Percentiles rank a stretch among this genome's conserved stretches.
Evolutionary conservation across 257 asterid genomes (phyloP).

Genomic region (Rubia yunnanensis): DNA sequence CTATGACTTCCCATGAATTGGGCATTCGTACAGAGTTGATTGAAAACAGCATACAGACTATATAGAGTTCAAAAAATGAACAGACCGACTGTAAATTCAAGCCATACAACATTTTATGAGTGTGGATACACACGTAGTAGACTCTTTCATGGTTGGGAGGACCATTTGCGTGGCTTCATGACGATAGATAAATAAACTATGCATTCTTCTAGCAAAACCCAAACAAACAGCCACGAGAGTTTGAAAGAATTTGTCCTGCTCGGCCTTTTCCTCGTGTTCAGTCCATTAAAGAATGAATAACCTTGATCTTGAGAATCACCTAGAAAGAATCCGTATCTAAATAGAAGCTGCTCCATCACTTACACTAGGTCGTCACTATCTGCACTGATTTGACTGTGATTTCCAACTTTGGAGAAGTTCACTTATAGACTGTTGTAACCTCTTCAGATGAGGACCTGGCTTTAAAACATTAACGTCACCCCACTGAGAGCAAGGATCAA

Average conservation of each 20-base stretch:
- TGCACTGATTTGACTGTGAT: constrained; percentile 49
- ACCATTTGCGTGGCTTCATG: constrained; percentile 8
- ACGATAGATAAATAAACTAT: neutral
- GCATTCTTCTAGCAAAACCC: neutral
- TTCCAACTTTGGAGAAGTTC: constrained; percentile 42
- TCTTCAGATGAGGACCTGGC: constrained; percentile 56
- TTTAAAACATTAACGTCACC: constrained; percentile 65
- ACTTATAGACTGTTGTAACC: constrained; percentile 38
- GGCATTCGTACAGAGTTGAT: neutral
- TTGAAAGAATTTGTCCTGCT: constrained; percentile 9
- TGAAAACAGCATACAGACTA: neutral
- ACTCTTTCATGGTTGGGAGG: constrained; percentile 13
- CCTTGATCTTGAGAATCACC: constrained; percentile 28
- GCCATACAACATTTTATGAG: constrained; percentile 10
- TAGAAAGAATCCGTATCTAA: constrained; percentile 22
- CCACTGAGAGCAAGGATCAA: constrained; percentile 90
- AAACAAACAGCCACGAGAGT: constrained; percentile 13
- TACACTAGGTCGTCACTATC: constrained; percentile 13
- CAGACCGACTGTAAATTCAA: constrained; percentile 5
- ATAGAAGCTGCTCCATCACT: neutral
- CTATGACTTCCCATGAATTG: neutral
- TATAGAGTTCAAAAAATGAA: constrained; percentile 1
- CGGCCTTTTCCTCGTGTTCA: constrained; percentile 22
- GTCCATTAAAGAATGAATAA: constrained; percentile 20
- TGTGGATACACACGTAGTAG: constrained; percentile 18